These are phyloP conservation scores for Platismatia glauca DNA, from an alignment of 495 filamentous ascomycete species.

Conservation along the genomic window DNA sequence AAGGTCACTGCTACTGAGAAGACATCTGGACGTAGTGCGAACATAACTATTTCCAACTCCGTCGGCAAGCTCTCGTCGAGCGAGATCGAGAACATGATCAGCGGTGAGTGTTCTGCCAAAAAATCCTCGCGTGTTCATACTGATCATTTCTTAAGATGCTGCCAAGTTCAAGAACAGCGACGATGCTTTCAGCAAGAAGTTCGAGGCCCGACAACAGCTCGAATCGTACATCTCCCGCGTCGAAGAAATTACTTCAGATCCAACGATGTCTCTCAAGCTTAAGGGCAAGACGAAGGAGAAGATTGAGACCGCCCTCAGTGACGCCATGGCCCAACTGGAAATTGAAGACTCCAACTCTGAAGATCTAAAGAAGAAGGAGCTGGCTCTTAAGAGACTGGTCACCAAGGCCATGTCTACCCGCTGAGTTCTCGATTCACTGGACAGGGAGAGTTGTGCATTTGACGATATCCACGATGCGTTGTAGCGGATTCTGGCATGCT, in stretches of 20 bases:
- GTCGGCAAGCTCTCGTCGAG: conserved; percentile 92
- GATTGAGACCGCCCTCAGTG: conserved; percentile 87
- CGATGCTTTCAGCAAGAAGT: conserved; percentile 97
- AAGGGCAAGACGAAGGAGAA: conserved; percentile 99
- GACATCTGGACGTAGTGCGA: conserved; percentile 92
- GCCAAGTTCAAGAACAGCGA: conserved; percentile 98
- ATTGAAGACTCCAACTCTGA: conserved; percentile 82
- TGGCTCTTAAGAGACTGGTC: conserved; percentile 92
- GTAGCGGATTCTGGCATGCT: conserved; percentile 1
- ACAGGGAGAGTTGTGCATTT: neutral
- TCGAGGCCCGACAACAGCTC: conserved; percentile 96
- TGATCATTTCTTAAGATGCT: conserved; percentile 58
- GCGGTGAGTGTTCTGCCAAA: conserved; percentile 44
- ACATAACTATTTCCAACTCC: conserved; percentile 99
- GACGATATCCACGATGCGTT: conserved; percentile 16
- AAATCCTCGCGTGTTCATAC: neutral
- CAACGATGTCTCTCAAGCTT: conserved; percentile 88
- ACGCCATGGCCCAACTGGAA: conserved; percentile 81
- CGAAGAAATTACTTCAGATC: conserved; percentile 97
- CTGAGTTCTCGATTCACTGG: conserved; percentile 38
- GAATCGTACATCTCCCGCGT: conserved; percentile 98
- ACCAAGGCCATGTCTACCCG: conserved; percentile 94
- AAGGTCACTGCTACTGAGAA: conserved; percentile 99
- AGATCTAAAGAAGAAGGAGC: conserved; percentile 99
- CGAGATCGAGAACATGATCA: conserved; percentile 98